Evolutionary conservation across 2,329 filamentous ascomycete species (phyloP), one percentile per base, ranked within the genome.

Genomic region (Neofusicoccum sp.): DNA sequence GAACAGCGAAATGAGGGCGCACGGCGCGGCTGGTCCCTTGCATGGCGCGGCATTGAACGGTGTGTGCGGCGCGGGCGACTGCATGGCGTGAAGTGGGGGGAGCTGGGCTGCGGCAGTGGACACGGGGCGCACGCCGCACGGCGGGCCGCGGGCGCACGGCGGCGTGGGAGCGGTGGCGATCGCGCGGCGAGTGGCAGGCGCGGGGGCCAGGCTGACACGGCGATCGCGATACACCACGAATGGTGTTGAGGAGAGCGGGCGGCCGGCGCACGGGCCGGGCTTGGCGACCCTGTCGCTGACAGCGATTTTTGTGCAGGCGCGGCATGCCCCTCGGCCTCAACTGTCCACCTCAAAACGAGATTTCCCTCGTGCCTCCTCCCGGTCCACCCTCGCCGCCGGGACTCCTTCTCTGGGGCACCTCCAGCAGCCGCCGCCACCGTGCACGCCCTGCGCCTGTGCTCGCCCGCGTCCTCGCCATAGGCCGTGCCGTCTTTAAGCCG

Each of bases 151-250:
- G 38, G 36, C 51, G 45, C 11, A 48, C 45, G 45, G 45, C 34
- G 51, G 36, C 34, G 28, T 12, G 3, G 14, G 38, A 26, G n/a
- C 26, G 51, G 24, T 28, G 51, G 38, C 34, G 51, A 56, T 56
- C 51, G 38, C 26, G 38, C 26, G 38, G 36, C 51, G 51, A 56
- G 51, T 43, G 51, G 51, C 36, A 36, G 28, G 49, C 34, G 36
- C 34, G 16, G 34, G 49, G 51, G 36, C 38, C 51, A 56, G 51
- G 51, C 38, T 56, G 51, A 56, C 26, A 33, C 51, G 51, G 38
- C 51, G 51, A 56, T 56, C 51, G 51, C 51, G 51, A 56, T 56
- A 56, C 36, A 43, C 51, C 51, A 56, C 51, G 51, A 56, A 33
- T 56, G 36, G 51, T 56, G 51, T 40, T 56, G 51, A 40, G 49